Base-by-base conservation (phyloP, 352 stramenopile genomes). In the Thalassiosira mediterranea region DNA sequence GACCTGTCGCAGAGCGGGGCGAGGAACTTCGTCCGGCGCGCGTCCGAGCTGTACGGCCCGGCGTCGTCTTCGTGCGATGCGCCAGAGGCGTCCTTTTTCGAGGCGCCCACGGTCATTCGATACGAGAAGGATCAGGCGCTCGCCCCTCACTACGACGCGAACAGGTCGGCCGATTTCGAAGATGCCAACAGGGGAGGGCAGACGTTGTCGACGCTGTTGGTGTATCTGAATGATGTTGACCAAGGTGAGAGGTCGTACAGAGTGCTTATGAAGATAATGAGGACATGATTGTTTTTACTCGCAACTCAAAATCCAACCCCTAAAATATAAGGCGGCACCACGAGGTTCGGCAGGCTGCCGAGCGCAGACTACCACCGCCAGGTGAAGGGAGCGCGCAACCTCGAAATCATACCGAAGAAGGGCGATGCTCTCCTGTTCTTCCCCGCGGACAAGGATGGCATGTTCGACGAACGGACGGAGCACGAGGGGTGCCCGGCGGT, bases 161-260 rank as follows among this genome's bases (percentile, higher is more conserved):
- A 90, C 67, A 54, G 75, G 48, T 88, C 79, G 1, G 84, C 86
- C 10, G 66, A 80, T 21, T 79, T 78, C 7, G 83, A 93, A 78
- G 83, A 91, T 78, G 70, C 57, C 17, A 90, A 88, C 72, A 63
- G 88, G n/a, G 88, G 88, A 31, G 86, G 88, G 26, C 88, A 93
- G 57, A 92, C 86, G 5, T 57, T 94, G 1, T 74, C 76, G 2
- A 94, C 88, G 2, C 61, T 94, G 10, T 47, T 94, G 10, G 84
- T 92, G 7, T 94, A 94, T 70, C 64, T 92, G n/a, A 94, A 92
- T 69, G 83, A 91, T 81, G 84, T 94, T 21, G 37, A 65, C 17
- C 61, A 77, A 31, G 84, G 88, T 28, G 17, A 28, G 15, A 23
- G 7, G 21, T 29, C 44, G n/a, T 44, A 44, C 37, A 15, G 10